A percentile compares a stretch with the other conserved stretches of the same genome.
Conservation (phyloP, 176 grass and related monocot species). For the Eragrostis curvula region DNA sequence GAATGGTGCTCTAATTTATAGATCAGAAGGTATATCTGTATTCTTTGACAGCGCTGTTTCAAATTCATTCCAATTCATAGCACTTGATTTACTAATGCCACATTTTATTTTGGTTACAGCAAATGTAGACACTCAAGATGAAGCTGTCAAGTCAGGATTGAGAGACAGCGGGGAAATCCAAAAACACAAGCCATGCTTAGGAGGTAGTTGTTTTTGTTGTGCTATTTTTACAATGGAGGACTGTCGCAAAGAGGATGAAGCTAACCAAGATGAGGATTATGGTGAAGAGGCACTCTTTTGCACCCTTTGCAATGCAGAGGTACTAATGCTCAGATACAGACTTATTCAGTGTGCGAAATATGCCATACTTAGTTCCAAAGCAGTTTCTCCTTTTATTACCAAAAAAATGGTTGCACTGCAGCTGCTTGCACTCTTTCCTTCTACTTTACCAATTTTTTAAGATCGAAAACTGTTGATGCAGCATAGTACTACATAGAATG, state of each 20-base stretch:
- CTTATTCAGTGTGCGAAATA: background rate
- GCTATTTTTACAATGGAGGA: conserved; percentile 83
- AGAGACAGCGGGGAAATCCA: conserved; percentile 8
- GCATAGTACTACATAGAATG: background rate
- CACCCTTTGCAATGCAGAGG: conserved; percentile 92
- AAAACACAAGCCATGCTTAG: conserved; percentile 67
- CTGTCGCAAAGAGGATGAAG: conserved; percentile 74
- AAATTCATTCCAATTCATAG: conserved; percentile 36
- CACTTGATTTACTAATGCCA: conserved; percentile 43
- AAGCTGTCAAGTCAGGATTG: conserved; percentile 43
- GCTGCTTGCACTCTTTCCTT: conserved; percentile 22
- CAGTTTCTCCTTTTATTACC: conserved; percentile 21
- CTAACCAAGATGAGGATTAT: conserved; percentile 65
- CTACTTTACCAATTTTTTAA: conserved; percentile 16
- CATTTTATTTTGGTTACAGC: conserved; percentile 41
- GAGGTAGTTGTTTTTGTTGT: conserved; percentile 66
- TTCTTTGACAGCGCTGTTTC: conserved; percentile 27
- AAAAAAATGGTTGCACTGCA: background rate
- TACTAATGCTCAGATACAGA: conserved; percentile 29
- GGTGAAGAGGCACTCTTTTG: conserved; percentile 94
- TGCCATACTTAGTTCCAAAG: conserved; percentile 6
- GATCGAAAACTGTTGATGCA: background rate
- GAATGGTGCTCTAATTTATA: conserved; percentile 65
- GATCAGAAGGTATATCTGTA: conserved; percentile 56
- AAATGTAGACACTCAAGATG: conserved; percentile 44